These are phyloP conservation scores for Suillus spraguei DNA, from an alignment of 768 basidiomycete species.

Conservation along the genomic window DNA sequence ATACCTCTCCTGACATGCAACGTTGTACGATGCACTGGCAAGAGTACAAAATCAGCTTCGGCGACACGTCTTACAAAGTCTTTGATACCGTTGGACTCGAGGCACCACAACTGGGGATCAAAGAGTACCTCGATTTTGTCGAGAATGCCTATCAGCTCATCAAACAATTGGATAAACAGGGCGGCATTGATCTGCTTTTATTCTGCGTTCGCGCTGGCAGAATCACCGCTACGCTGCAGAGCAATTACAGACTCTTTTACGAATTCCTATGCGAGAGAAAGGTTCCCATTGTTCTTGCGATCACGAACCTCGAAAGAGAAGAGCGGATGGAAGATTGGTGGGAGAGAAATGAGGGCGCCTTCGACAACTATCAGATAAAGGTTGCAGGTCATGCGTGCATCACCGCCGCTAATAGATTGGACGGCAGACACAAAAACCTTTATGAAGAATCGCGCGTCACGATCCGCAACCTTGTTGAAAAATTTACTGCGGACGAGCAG, in stretches of 20 bases:
- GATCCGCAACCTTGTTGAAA: background rate
- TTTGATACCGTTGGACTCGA: slow-evolving; percentile 39
- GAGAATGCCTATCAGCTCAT: slow-evolving; percentile 39
- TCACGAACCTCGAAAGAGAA: slow-evolving; percentile 34
- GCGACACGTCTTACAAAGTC: slow-evolving; percentile 24
- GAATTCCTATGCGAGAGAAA: slow-evolving; percentile 40
- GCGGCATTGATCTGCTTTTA: slow-evolving; percentile 34
- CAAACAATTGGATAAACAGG: slow-evolving; percentile 30
- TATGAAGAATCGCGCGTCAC: background rate
- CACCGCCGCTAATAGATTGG: slow-evolving; percentile 28
- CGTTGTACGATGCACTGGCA: slow-evolving; percentile 35
- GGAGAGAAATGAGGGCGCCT: slow-evolving; percentile 21
- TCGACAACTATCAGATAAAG: slow-evolving; percentile 27
- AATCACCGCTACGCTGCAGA: slow-evolving; percentile 31
- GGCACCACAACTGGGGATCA: slow-evolving; percentile 23
- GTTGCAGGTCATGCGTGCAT: slow-evolving; percentile 36
- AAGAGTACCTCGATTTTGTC: slow-evolving; percentile 31
- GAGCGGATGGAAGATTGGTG: slow-evolving; percentile 24
- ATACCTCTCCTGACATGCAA: slow-evolving; percentile 26
- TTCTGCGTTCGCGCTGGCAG: slow-evolving; percentile 38
- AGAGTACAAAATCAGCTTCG: slow-evolving; percentile 30
- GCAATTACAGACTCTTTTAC: slow-evolving; percentile 38
- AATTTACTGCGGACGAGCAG: background rate
- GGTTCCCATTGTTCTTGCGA: slow-evolving; percentile 35
- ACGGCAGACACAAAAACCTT: background rate